A percentile compares a stretch with the other conserved stretches of the same genome.
These are phyloP conservation scores for Beauveria bassiana DNA, from an alignment of 2,329 filamentous ascomycete genomes.

Conservation along the genomic window DNA sequence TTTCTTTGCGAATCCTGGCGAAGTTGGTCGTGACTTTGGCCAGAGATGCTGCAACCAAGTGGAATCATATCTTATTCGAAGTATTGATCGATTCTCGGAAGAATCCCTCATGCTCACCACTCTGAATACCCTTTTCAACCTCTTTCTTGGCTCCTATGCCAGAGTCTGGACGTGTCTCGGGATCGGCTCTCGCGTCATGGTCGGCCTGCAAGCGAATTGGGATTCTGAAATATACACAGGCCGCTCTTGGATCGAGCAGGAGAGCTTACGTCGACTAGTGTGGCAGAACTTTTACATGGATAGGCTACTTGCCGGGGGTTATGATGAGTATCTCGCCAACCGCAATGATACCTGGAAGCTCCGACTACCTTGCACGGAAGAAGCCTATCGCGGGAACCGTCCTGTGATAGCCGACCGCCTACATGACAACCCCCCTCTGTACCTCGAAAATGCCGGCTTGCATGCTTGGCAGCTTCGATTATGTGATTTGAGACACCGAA, in stretches of 20 bases:
- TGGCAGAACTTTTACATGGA: constrained; percentile 34
- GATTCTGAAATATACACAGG: constrained; percentile 21
- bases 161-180: constrained; percentile 34
- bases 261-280: constrained; percentile 27
- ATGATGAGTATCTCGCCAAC: constrained; percentile 32
- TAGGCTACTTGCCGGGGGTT: constrained; percentile 30
- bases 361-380: constrained; percentile 27
- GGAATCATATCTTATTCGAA: constrained; percentile 32
- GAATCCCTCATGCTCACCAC: constrained; percentile 27
- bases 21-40: constrained; percentile 27
- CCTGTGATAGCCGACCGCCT: constrained; percentile 24
- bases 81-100: constrained; percentile 30
- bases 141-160: constrained; percentile 28
- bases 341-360: constrained; percentile 31
- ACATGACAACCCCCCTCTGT: constrained; percentile 21
- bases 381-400: constrained; percentile 24
- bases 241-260: constrained; percentile 27
- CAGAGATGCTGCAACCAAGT: constrained; percentile 30
- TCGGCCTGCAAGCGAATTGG: constrained; percentile 33
- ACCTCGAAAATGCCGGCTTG: constrained; percentile 21
- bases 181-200: constrained; percentile 28
- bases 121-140: constrained; percentile 29
- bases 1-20: constrained; percentile 27
- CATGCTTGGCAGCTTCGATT: constrained; percentile 29
- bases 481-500: constrained; percentile 29